These are phyloP conservation scores for Petasospora rhodanensis DNA, from an alignment of 1,139 yeast genomes.

Conservation along the genomic window DNA sequence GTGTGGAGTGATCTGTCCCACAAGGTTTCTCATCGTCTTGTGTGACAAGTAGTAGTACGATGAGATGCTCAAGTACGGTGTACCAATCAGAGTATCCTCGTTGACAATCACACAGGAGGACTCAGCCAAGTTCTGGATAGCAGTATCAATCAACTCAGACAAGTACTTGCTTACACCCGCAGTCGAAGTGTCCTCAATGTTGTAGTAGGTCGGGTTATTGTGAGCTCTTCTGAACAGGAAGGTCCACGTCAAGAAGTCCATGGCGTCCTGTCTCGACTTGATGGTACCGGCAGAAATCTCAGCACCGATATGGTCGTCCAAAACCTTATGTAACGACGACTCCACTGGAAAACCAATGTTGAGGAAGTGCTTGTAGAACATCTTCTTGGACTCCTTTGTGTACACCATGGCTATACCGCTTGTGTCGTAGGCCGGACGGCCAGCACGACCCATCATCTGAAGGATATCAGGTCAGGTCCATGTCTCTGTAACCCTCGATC, in stretches of 20 bases:
- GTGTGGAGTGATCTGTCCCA: constrained; percentile 44
- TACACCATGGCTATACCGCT: constrained; percentile 93
- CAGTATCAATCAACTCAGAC: constrained; percentile 64
- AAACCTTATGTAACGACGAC: constrained; percentile 85
- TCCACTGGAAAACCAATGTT: constrained; percentile 98
- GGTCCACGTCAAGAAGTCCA: constrained; percentile 94
- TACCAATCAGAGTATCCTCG: constrained; percentile 50
- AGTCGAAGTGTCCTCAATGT: constrained; percentile 65
- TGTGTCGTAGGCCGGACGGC: constrained; percentile 95
- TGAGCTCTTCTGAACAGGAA: constrained; percentile 90
- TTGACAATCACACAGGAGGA: constrained; percentile 68
- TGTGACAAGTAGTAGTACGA: constrained; percentile 94
- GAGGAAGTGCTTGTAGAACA: constrained; percentile 88
- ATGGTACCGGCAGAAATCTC: constrained; percentile 91
- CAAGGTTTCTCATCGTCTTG: constrained; percentile 70
- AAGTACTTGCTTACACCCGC: constrained; percentile 70
- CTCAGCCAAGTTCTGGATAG: constrained; percentile 62
- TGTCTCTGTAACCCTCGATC: constrained; percentile 50
- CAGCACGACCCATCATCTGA: constrained; percentile 74
- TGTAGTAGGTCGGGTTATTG: constrained; percentile 93
- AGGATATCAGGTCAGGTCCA: constrained; percentile 74
- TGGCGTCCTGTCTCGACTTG: constrained; percentile 75
- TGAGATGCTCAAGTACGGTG: constrained; percentile 80
- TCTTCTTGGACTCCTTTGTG: constrained; percentile 87
- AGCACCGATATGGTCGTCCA: constrained; percentile 95